phyloP scores from a whole-genome alignment of 768 basidiomycete genomes.

The Coprinopsis strossmayeri region DNA sequence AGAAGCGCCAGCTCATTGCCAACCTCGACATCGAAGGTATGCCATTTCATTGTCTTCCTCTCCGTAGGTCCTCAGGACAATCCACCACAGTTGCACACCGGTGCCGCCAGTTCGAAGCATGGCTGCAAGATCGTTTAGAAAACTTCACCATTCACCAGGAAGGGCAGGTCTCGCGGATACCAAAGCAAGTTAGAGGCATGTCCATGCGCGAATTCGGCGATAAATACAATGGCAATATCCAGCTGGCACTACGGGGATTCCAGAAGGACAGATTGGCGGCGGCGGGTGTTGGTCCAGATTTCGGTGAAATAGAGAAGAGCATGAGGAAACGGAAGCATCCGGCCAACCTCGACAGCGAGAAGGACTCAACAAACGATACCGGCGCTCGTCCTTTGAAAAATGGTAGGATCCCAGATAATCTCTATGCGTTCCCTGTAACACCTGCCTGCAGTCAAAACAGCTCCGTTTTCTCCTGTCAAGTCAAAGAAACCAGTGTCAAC shows the following conservation, averaged over 20 bases:
- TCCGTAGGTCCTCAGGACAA: slow-evolving; percentile 6
- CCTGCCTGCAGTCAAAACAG: slow-evolving; percentile 22
- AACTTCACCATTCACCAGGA: slow-evolving; percentile 74
- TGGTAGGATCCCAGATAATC: slow-evolving; percentile 32
- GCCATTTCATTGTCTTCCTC: slow-evolving; percentile 10
- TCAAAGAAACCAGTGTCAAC: slow-evolving; percentile 40
- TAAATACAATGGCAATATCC: slow-evolving; percentile 72
- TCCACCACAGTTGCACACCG: slow-evolving; percentile 58
- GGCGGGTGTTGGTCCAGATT: slow-evolving; percentile 39
- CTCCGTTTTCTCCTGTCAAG: slow-evolving; percentile 50
- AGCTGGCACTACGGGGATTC: slow-evolving; percentile 60
- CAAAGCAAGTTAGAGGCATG: slow-evolving; percentile 65
- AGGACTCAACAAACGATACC: slow-evolving; percentile 22
- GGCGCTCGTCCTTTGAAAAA: slow-evolving; percentile 47
- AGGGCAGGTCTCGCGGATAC: slow-evolving; percentile 65
- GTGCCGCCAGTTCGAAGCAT: slow-evolving; percentile 65
- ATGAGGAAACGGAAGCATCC: slow-evolving; percentile 77
- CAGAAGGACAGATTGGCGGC: slow-evolving; percentile 57
- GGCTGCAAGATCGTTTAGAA: slow-evolving; percentile 66
- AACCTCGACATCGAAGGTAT: slow-evolving; percentile 80
- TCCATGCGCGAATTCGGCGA: slow-evolving; percentile 73
- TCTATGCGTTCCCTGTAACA: background rate
- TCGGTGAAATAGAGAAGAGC: slow-evolving; percentile 56
- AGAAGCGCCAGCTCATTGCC: slow-evolving; percentile 67
- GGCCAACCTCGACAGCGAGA: slow-evolving; percentile 48